Evolutionary conservation across 2,329 filamentous ascomycete genomes (phyloP).

Genomic region (Penicillium crustosum): DNA sequence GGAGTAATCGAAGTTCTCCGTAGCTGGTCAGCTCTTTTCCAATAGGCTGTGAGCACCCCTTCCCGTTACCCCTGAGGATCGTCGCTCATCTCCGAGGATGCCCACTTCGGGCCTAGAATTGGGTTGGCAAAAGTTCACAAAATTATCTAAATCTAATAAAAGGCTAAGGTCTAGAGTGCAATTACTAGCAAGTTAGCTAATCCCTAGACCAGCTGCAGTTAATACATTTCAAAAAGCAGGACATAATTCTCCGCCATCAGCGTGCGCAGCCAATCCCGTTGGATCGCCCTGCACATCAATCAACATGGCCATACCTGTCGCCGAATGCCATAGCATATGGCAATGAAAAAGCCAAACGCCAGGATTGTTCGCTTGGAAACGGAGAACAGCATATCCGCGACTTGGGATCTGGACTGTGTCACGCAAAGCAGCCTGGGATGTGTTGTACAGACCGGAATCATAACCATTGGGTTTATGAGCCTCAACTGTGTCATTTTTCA

Average conservation of each 20-base stretch:
- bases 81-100: not conserved
- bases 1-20: not conserved
- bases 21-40: not conserved
- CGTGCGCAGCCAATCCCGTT: conserved; percentile 19
- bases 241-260: conserved; percentile 5
- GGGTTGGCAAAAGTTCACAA: not conserved
- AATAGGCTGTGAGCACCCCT: not conserved
- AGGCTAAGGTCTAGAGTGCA: not conserved
- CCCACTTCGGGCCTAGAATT: not conserved
- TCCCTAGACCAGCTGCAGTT: too few species aligned
- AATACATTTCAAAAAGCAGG: not conserved
- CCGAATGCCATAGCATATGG: conserved; percentile 54
- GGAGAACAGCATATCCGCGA: conserved; percentile 55
- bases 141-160: not conserved
- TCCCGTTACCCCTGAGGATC: not conserved
- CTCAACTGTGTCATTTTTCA: conserved; percentile 20
- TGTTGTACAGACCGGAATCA: conserved; percentile 34
- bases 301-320: conserved; percentile 47
- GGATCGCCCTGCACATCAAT: conserved; percentile 33
- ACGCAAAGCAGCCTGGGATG: conserved; percentile 45
- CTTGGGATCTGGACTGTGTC: conserved; percentile 57
- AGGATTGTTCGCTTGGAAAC: conserved; percentile 57
- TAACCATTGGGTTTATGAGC: conserved; percentile 11
- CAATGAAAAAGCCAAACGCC: conserved; percentile 54
- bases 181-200: not conserved